Conservation (phyloP, 2,329 filamentous ascomycete genomes). For the Colletotrichum sp. region DNA sequence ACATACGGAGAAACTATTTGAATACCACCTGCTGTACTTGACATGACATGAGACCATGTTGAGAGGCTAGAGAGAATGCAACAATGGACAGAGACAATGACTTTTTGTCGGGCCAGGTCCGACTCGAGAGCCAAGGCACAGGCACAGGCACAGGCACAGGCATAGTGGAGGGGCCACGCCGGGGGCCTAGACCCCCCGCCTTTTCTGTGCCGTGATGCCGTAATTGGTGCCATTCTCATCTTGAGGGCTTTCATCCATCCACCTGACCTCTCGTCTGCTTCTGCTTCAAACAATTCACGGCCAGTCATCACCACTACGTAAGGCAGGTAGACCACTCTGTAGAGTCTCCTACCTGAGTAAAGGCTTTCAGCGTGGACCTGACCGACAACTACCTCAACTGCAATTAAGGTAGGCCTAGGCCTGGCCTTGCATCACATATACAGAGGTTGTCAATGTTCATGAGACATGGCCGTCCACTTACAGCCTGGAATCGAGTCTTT, state of each 20-base stretch:
- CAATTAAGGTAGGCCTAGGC: neutral
- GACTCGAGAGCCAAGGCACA: neutral
- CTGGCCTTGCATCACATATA: neutral
- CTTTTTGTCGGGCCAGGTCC: slow-evolving; percentile 1
- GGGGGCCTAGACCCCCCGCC: slow-evolving; percentile 9
- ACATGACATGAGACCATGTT: neutral
- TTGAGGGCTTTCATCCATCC: neutral
- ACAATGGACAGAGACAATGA: neutral
- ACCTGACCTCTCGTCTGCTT: neutral
- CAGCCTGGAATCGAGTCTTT: neutral
- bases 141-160: neutral
- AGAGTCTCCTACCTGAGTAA: neutral
- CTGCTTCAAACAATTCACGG: neutral
- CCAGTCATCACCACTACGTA: neutral
- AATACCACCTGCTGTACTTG: neutral
- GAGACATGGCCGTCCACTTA: neutral
- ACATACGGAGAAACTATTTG: neutral
- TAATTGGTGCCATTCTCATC: slow-evolving; percentile 7
- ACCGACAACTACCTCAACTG: neutral
- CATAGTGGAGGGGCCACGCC: neutral
- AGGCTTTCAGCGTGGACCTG: neutral
- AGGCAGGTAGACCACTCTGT: neutral
- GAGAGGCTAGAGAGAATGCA: neutral
- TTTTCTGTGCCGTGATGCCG: slow-evolving; percentile 15
- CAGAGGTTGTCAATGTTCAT: neutral